Base-by-base conservation (phyloP, 2,329 filamentous ascomycete genomes). In the Aspergillus oerlinghausenensis region DNA sequence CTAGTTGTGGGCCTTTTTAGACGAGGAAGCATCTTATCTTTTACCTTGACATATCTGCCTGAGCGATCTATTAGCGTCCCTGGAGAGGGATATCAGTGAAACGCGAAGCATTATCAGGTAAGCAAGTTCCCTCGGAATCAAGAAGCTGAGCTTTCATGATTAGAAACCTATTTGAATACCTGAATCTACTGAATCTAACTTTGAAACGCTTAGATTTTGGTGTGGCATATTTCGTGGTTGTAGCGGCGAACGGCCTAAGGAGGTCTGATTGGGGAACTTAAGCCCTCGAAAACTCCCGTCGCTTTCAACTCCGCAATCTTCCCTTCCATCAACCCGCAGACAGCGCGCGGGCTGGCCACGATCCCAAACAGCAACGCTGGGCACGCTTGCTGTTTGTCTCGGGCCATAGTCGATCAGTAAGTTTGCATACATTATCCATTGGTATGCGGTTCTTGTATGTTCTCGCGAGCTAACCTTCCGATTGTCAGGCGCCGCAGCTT, bases 291-390 rank as follows among this genome's bases (percentile, higher is more conserved):
- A 63, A 66, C 61, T 65, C 62, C 64, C 63, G 60, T 63, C 59
- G 56, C 51, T 57, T 56, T 38, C 51, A 62, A 63, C 61, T 64
- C 65, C 65, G 62, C 64, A 61, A 63, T 63, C 62, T 61, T 63
- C 62, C 58, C 59, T 60, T 58, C 58, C 55, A 59, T 61, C 64
- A 67, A 67, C 67, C 67, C 62, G 65, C 65, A 63, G 60, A 66
- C 62, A 57, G 64, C 66, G 64, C 64, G 65, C 65, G 66, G 67
- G 66, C 63, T 67, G 63, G 63, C 67, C 65, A 66, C 64, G 60
- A 63, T 61, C 67, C 60, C 66, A 61, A 65, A 59, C 65, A 63
- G 63, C 67, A 66, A 67, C 66, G 65, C 65, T 64, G 65, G 64
- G 65, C 65, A 61, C 63, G 62, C 65, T 65, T 59, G 60, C 63